Percentiles rank a stretch among this genome's conserved stretches.
phyloP scores from a whole-genome alignment of 345 rosid species.

The sweet orange (Citrus sinensis) region DNA sequence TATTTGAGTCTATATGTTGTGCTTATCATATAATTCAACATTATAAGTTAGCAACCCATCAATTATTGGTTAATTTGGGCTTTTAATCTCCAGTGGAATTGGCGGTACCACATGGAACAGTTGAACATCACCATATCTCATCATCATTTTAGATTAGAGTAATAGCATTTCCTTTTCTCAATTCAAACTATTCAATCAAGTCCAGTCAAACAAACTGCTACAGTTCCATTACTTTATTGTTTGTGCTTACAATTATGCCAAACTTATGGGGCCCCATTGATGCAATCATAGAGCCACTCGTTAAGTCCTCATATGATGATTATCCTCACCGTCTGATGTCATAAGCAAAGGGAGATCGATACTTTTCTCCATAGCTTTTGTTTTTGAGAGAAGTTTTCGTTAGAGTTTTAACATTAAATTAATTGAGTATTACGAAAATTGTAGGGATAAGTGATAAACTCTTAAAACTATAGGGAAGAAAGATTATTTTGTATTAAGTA shows the following conservation, averaged over 20 bases:
- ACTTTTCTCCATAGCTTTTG: no score
- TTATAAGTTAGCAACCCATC: neutral
- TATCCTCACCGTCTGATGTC: neutral
- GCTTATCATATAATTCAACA: neutral
- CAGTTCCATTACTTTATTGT: neutral
- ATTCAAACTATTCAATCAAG: neutral
- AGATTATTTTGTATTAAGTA: no score
- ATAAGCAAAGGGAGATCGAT: no score
- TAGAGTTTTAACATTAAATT: no score
- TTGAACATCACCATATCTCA: neutral
- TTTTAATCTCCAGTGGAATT: neutral
- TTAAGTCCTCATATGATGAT: neutral
- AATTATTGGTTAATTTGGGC: neutral
- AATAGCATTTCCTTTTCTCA: neutral
- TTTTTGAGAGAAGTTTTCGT: no score
- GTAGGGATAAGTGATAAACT: no score
- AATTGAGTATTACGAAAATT: no score
- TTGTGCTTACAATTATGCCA: neutral
- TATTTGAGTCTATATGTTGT: neutral
- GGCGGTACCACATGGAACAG: neutral
- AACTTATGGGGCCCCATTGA: neutral
- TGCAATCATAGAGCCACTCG: neutral
- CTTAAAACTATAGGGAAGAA: no score
- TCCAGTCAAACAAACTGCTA: constrained; percentile 16
- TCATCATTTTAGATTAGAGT: neutral